Conservation (phyloP, 768 basidiomycete species). For the Tulasnella sp. region DNA sequence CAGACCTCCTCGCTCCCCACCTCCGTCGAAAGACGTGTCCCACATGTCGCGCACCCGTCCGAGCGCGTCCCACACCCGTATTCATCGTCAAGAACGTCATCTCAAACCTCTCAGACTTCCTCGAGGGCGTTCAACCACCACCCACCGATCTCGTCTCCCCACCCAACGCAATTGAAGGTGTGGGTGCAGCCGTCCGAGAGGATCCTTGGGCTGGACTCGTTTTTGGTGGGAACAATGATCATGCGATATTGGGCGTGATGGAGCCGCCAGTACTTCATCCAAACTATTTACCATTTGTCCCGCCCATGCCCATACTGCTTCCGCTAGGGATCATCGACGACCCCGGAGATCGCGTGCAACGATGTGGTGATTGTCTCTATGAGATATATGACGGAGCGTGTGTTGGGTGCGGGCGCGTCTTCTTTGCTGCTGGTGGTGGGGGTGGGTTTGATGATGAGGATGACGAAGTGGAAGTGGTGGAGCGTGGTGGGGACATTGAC, state of each 20-base stretch:
- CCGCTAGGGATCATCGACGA: constrained; percentile 63
- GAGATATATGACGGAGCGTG: constrained; percentile 68
- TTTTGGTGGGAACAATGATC: constrained; percentile 20
- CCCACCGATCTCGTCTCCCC: constrained; percentile 20
- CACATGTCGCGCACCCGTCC: constrained; percentile 37
- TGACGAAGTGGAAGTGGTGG: constrained; percentile 21
- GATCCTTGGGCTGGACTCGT: constrained; percentile 67
- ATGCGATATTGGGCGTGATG: too few species aligned
- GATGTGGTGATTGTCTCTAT: constrained; percentile 66
- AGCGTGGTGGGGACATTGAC: constrained; percentile 14
- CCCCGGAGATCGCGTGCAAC: constrained; percentile 67
- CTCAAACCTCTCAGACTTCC: constrained; percentile 37
- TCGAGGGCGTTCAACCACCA: not conserved
- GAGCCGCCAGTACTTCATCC: too few species aligned
- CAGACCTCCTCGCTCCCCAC: constrained; percentile 24
- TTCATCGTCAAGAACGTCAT: constrained; percentile 42
- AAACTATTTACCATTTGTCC: too few species aligned
- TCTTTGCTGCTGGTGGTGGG: constrained; percentile 3
- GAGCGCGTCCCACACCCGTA: constrained; percentile 37
- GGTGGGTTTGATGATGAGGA: constrained; percentile 15
- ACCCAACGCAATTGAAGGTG: constrained; percentile 17
- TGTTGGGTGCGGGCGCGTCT: constrained; percentile 42
- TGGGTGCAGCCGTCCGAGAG: not conserved
- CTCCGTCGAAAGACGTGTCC: constrained; percentile 32
- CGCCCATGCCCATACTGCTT: too few species aligned